Evolutionary conservation across 805 yeast genomes (phyloP).

Genomic region (Scheffersomyces coipomensis): DNA sequence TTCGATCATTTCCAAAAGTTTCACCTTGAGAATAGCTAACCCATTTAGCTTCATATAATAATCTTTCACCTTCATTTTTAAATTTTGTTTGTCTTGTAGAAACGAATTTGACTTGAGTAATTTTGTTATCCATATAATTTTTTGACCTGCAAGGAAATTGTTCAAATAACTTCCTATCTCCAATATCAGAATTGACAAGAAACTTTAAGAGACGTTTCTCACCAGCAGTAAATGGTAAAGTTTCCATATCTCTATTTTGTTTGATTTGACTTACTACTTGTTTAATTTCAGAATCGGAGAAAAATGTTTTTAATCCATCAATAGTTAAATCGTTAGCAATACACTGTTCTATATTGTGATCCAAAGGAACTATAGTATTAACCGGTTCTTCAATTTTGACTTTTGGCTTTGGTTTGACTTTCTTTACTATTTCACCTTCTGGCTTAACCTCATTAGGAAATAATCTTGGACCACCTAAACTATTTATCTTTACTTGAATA

Average conservation of each 20-base stretch:
- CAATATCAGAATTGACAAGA: conserved; percentile 9
- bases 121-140: conserved; percentile 15
- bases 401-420: no score
- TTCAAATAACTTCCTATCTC: conserved; percentile 6
- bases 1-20: conserved; percentile 3
- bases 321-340: conserved; percentile 16
- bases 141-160: conserved; percentile 22
- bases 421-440: no score
- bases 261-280: conserved; percentile 1
- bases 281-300: conserved; percentile 9
- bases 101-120: conserved; percentile 21
- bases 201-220: conserved; percentile 18
- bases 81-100: conserved; percentile 26
- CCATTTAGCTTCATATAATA: conserved; percentile 42
- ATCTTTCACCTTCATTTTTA: conserved; percentile 25
- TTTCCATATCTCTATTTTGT: conserved; percentile 12
- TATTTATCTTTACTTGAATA: conserved; percentile 1
- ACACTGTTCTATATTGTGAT: conserved; percentile 10
- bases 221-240: conserved; percentile 18
- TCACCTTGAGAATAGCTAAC: conserved; percentile 17
- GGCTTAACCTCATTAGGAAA: no score
- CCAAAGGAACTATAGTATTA: no score
- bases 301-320: conserved; percentile 9
- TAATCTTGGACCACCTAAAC: no score
- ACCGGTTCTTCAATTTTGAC: no score